Base-by-base conservation (phyloP, 305 asterid species). In the Solanum hybrid region DNA sequence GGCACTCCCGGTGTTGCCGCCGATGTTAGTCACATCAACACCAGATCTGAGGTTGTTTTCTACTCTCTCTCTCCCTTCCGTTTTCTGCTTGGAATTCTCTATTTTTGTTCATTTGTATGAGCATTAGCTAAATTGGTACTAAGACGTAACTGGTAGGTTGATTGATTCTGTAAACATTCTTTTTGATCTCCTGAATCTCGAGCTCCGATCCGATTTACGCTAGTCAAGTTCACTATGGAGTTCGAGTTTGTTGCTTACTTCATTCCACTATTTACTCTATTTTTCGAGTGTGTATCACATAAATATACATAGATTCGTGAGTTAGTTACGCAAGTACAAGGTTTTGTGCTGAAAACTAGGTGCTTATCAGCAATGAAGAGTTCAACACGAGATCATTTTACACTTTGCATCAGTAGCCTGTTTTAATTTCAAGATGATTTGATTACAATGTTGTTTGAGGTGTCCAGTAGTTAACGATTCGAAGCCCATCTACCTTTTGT, bases 1-100 rank as follows among this genome's bases (percentile, higher is more conserved):
- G 98, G 96, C 0, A 95, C 99, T 11, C 99, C 96, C 14, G 98
- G 99, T 14, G 99, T 97, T 5, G 99, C 99, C 39, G 99, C 99
- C 33, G 99, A 97, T 79, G 98, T 96, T 91, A 93, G 99, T 96
- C 98, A 96, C 92, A 92, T 97, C 79, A 96, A 96, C 90, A 95
- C 98, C 93, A 95, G 98, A 96, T 97, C 99, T 91, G 95, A 93
- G 99, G 99, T 97, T 14, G 81, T 2, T 10, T 41, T 70, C 75
- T 20, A 57, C 13, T 73, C 75, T 14, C 26, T 68, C 20, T 87
- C 5, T 38, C 10, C 26, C 4, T 17, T 57, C 1, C 68, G 45
- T 51, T 76, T 20, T 6, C 15, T 27, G 9, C 38, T 10, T 70
- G 10, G 32, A 29, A 12, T 38, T 39, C 8, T 79, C 32, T 77